Evolutionary conservation across 139 green algal species (phyloP), one percentile per base, ranked within the genome.

Genomic region (Ulvella scutata): DNA sequence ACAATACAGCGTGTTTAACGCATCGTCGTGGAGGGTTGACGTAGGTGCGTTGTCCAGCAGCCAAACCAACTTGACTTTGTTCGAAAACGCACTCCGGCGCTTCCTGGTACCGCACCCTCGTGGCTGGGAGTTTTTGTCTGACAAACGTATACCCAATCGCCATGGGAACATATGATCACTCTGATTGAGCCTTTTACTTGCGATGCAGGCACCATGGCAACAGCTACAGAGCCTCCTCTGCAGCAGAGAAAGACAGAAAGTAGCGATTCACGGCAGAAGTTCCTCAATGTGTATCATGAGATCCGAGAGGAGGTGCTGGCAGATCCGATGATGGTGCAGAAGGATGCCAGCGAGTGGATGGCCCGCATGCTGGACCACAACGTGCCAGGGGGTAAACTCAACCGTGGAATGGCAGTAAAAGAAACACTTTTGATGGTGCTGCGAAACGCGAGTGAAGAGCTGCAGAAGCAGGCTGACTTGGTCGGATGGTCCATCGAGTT

Each of bases 331-430:
- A 61, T 91, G 2, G 78, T 87, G 61, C 84, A 90, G 31, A 40
- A 87, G 31, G 81, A 82, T 35, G 81, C 87, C 0, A 78, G 82
- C 38, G 77, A 87, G 2, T 95, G 88, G 85, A 82, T 95, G 37
- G 51, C 75, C 21, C 79, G 93, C 85, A 93, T 97, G 85, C 78
- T 95, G 43, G 86, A 96, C 77, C 97, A 96, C 84, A 98, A 97
- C 79, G 90, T 97, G 20, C 92, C 93, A 1, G 87, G 87, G 23
- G 95, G 95, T 36, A 99, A 99, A 84, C 82, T 99, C 9, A 99
- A 99, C 82, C 82, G 95, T 4, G 95, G 95, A 61, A 93, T 99
- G 86, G 91, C 95, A 4, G 95, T 99, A 31, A 84, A 92, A 34
- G 93, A 99, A 74, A 82, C 88, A 3, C 72, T 96, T 31, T 62